Conservation (phyloP, 441 rosid genomes). For the Gossypium schwendimanii region DNA sequence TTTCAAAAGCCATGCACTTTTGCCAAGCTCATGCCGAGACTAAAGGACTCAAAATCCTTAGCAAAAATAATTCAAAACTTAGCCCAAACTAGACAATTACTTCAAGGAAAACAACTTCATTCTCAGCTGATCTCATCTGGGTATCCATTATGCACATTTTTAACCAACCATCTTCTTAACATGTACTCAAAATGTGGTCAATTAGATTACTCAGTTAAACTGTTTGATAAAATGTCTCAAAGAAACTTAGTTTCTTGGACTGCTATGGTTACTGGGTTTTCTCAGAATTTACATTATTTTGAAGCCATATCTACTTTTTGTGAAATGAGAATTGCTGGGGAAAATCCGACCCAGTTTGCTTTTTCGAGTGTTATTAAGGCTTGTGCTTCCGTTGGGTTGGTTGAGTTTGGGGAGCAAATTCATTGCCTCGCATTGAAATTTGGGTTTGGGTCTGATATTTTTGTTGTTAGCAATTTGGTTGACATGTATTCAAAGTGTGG, state of each 20-base stretch:
- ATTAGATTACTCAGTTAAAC: slow-evolving; percentile 16
- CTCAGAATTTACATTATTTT: slow-evolving; percentile 19
- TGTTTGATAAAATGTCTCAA: slow-evolving; percentile 26
- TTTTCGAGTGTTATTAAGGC: slow-evolving; percentile 27
- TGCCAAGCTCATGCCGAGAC: not conserved
- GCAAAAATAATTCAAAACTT: slow-evolving; percentile 8
- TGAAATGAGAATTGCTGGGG: slow-evolving; percentile 21
- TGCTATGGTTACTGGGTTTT: slow-evolving; percentile 33
- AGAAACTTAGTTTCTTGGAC: slow-evolving; percentile 33
- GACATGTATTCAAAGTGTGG: slow-evolving; percentile 24
- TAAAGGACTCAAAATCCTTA: slow-evolving; percentile 1
- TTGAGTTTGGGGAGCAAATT: slow-evolving; percentile 24
- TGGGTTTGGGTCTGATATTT: slow-evolving; percentile 13
- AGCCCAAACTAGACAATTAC: slow-evolving; percentile 2
- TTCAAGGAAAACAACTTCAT: slow-evolving; percentile 16
- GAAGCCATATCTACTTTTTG: slow-evolving; percentile 21
- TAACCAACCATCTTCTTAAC: slow-evolving; percentile 25
- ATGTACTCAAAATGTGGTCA: slow-evolving; percentile 34
- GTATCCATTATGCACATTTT: slow-evolving; percentile 11
- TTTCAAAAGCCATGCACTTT: not conserved
- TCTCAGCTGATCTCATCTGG: slow-evolving; percentile 17
- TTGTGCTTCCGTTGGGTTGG: slow-evolving; percentile 23
- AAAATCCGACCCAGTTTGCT: slow-evolving; percentile 22
- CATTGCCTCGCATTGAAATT: slow-evolving; percentile 20
- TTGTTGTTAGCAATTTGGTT: slow-evolving; percentile 16